phyloP scores from a whole-genome alignment of 2,329 filamentous ascomycete genomes.

The Coniochaeta sp. region DNA sequence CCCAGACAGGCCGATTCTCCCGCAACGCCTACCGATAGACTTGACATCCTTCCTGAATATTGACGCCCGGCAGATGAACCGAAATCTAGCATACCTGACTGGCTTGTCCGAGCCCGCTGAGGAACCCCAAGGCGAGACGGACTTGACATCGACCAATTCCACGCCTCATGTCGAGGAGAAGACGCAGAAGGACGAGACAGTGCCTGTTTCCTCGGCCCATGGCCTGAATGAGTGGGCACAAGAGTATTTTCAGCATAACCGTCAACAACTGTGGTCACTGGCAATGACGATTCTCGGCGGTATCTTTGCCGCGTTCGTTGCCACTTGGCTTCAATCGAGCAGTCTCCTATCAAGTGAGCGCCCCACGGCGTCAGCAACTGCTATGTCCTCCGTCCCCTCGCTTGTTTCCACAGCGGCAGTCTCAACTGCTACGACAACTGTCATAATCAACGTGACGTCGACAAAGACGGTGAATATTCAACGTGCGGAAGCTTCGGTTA shows the following conservation, averaged over 20 bases:
- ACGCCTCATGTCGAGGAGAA: background rate
- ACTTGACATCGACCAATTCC: background rate
- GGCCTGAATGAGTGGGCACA: background rate
- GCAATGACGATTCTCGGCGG: background rate
- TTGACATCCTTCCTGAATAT: conserved; percentile 40
- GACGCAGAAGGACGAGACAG: background rate
- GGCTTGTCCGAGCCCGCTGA: conserved; percentile 21
- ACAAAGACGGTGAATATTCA: conserved; percentile 25
- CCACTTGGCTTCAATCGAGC: background rate
- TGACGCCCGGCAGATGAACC: conserved; percentile 44
- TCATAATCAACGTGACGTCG: conserved; percentile 28
- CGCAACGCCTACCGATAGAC: conserved; percentile 38
- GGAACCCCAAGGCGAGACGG: background rate
- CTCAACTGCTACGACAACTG: conserved; percentile 20
- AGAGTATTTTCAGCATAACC: background rate
- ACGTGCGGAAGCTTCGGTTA: conserved; percentile 15
- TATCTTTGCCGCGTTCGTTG: background rate
- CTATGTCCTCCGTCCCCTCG: conserved; percentile 4
- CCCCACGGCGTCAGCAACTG: background rate
- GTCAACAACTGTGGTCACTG: background rate
- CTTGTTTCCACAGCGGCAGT: conserved; percentile 6
- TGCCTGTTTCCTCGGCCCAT: background rate
- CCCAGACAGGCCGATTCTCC: conserved; percentile 22
- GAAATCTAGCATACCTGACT: conserved; percentile 42
- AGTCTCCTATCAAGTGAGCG: background rate